Conservation (phyloP, 257 asterid genomes). For the Forsythia viridissima region DNA sequence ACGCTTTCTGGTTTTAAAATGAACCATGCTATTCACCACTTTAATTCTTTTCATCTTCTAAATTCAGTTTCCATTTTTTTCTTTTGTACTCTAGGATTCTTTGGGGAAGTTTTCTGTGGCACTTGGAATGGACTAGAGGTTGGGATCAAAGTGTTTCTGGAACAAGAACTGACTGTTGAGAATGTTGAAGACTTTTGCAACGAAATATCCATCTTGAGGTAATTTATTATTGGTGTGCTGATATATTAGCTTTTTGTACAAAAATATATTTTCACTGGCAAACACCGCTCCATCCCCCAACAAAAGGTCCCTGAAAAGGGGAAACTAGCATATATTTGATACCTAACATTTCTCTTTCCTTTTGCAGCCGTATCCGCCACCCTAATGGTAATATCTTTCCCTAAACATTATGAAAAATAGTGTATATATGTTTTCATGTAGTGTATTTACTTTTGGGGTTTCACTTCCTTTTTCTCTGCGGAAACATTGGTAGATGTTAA, state of each 20-base stretch:
- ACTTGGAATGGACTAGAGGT: slow-evolving; percentile 86
- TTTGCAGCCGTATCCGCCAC: slow-evolving; percentile 89
- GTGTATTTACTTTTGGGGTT: background rate
- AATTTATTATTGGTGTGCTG: slow-evolving; percentile 21
- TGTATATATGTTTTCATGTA: background rate
- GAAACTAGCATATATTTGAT: slow-evolving; percentile 18
- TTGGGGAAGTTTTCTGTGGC: slow-evolving; percentile 94
- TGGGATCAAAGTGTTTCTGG: slow-evolving; percentile 74
- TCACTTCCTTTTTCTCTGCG: slow-evolving; percentile 11
- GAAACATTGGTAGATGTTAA: slow-evolving; percentile 11
- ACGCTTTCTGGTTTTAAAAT: background rate
- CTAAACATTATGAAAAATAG: slow-evolving; percentile 11
- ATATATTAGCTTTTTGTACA: background rate
- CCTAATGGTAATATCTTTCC: slow-evolving; percentile 76
- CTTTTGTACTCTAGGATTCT: slow-evolving; percentile 58
- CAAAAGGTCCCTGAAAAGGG: background rate
- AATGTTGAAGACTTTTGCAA: slow-evolving; percentile 91
- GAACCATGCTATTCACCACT: slow-evolving; percentile 10
- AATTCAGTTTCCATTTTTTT: background rate
- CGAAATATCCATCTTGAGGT: slow-evolving; percentile 88
- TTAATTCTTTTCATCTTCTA: background rate
- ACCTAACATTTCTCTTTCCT: slow-evolving; percentile 34
- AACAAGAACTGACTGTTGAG: slow-evolving; percentile 78
- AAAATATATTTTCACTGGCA: background rate
- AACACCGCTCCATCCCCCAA: background rate